Evolutionary conservation across 805 yeast genomes (phyloP).

Genomic region (Hanseniaspora lindneri): DNA sequence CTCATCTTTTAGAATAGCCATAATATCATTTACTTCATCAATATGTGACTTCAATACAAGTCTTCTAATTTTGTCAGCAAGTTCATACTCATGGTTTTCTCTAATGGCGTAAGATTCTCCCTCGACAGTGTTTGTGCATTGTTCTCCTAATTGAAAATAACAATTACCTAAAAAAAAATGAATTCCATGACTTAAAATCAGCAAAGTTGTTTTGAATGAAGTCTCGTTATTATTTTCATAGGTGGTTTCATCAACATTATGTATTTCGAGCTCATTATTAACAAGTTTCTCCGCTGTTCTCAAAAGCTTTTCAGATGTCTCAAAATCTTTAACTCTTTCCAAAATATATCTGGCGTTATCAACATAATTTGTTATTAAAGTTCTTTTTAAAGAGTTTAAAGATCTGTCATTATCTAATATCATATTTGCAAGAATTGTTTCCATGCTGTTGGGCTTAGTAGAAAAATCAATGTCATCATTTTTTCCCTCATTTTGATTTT

Average conservation of each 20-base stretch:
- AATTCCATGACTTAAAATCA: constrained; percentile 1
- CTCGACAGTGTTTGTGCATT: constrained; percentile 16
- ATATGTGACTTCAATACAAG: constrained; percentile 26
- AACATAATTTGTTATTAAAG: constrained; percentile 34
- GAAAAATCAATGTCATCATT: background rate
- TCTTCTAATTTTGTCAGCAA: constrained; percentile 52
- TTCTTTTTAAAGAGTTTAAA: constrained; percentile 39
- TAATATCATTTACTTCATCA: constrained; percentile 17
- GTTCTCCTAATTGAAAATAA: constrained; percentile 10
- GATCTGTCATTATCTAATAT: constrained; percentile 43
- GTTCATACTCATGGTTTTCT: constrained; percentile 34
- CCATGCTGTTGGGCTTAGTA: constrained; percentile 34
- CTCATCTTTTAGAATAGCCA: constrained; percentile 19
- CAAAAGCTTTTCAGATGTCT: constrained; percentile 40
- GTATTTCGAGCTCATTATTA: background rate
- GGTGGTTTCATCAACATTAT: background rate
- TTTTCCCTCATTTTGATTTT: background rate
- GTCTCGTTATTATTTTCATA: no score
- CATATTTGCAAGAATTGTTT: constrained; percentile 58
- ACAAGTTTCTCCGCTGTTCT: constrained; percentile 23
- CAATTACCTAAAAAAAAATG: constrained; percentile 13
- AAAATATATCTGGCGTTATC: constrained; percentile 53
- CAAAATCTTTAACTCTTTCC: constrained; percentile 47
- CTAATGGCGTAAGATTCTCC: constrained; percentile 18
- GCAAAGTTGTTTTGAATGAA: constrained; percentile 18